Conservation (phyloP, 768 basidiomycete genomes). For the Tylopilus sp. region DNA sequence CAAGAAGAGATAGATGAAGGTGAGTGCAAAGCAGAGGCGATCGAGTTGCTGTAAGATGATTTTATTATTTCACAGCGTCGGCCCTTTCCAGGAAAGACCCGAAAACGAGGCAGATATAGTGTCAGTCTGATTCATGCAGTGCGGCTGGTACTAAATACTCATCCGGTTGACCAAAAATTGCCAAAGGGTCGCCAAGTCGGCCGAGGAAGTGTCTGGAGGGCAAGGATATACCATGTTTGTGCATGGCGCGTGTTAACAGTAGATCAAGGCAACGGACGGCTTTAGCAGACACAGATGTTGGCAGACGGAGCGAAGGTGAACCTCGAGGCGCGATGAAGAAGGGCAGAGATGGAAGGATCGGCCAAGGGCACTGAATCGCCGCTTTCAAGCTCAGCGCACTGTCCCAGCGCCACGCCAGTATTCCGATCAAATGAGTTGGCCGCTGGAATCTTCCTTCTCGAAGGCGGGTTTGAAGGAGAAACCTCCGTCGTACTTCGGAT, state of each 20-base stretch:
- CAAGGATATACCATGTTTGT: conserved; percentile 5
- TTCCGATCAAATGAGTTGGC: conserved; percentile 15
- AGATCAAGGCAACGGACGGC: conserved; percentile 4
- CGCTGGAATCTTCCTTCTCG: neutral
- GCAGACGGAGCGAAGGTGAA: neutral
- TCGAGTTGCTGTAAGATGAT: conserved; percentile 12
- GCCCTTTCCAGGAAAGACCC: neutral
- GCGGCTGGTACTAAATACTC: neutral
- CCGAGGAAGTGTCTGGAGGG: too few species aligned
- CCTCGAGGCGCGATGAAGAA: neutral
- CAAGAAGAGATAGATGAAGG: neutral
- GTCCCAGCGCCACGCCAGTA: conserved; percentile 17
- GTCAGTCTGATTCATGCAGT: neutral
- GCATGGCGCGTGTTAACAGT: neutral
- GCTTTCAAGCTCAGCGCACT: conserved; percentile 20
- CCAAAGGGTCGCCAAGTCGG: too few species aligned
- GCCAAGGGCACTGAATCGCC: conserved; percentile 12
- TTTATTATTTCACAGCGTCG: neutral
- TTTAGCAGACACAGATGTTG: neutral
- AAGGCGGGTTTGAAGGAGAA: neutral
- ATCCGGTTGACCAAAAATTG: neutral
- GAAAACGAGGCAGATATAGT: conserved; percentile 2
- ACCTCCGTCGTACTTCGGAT: neutral
- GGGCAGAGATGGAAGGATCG: neutral
- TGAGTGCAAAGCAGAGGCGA: neutral